Evolutionary conservation across 2,329 filamentous ascomycete species (phyloP).

Genomic region (Hypoxylon rubiginosum): DNA sequence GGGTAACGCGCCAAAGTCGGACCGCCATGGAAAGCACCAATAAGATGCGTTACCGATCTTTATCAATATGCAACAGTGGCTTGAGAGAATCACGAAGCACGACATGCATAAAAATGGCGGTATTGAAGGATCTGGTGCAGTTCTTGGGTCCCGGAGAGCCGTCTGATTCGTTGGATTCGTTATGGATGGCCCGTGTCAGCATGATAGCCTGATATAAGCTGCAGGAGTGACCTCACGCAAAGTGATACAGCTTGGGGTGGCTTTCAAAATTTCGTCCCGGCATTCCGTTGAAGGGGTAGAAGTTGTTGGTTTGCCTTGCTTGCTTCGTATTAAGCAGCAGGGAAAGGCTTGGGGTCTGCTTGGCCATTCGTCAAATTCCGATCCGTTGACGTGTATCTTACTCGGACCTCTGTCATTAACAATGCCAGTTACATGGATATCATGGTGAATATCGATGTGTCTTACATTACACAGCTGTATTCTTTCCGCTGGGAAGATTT

Average conservation of each 20-base stretch:
- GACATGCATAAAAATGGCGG: conserved; percentile 12
- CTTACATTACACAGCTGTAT: neutral
- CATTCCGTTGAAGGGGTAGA: neutral
- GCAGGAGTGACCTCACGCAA: conserved; percentile 18
- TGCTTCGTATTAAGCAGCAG: neutral
- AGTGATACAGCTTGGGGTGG: conserved; percentile 29
- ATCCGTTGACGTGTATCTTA: neutral
- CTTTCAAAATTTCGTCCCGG: conserved; percentile 18
- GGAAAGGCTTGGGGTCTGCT: neutral
- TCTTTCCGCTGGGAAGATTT: neutral
- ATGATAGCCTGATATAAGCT: conserved; percentile 9
- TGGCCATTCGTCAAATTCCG: conserved; percentile 2
- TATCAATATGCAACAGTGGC: conserved; percentile 37
- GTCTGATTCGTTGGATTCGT: conserved; percentile 22
- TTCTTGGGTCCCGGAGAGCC: conserved; percentile 4
- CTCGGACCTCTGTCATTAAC: neutral
- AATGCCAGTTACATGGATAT: conserved; percentile 19
- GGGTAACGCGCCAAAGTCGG: conserved; percentile 5
- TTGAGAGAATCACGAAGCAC: conserved; percentile 9
- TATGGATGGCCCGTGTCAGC: conserved; percentile 13
- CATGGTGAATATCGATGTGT: conserved; percentile 12
- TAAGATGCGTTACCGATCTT: conserved; percentile 14
- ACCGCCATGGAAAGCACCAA: conserved; percentile 9
- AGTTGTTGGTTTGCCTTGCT: neutral
- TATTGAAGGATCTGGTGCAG: neutral